Conservation (phyloP, 225 moss, liverwort and hornwort genomes). For the Polytrichum commune region DNA sequence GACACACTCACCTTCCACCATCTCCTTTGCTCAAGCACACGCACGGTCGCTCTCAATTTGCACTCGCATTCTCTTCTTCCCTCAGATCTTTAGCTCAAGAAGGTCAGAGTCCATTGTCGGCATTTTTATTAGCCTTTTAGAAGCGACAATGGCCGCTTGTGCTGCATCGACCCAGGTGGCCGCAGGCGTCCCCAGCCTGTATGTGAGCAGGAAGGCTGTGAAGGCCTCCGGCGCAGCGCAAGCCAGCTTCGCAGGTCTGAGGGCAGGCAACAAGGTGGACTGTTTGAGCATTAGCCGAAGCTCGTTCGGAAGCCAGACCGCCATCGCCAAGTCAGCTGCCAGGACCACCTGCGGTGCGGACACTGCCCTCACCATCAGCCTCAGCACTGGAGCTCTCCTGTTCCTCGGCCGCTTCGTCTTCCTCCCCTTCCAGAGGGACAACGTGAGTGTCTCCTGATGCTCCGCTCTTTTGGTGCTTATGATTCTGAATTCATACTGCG, state of each 20-base stretch:
- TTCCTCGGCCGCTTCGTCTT: conserved; percentile 84
- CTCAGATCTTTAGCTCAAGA: too few relatives aligned
- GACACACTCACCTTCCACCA: too few relatives aligned
- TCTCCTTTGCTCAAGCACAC: too few relatives aligned
- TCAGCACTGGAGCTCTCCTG: conserved; percentile 70
- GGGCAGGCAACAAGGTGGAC: conserved; percentile 50
- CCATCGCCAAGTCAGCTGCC: conserved; percentile 27
- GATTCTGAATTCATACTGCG: too few relatives aligned
- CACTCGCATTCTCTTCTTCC: too few relatives aligned
- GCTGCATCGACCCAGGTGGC: conserved; percentile 37
- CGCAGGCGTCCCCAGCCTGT: conserved; percentile 54
- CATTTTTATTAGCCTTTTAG: too few relatives aligned
- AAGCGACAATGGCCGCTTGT: conserved; percentile 36
- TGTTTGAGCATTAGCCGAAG: conserved; percentile 30
- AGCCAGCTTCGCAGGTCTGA: conserved; percentile 54
- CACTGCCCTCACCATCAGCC: conserved; percentile 45
- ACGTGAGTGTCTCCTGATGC: conserved; percentile 18
- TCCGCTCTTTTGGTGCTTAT: too few relatives aligned
- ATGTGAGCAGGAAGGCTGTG: conserved; percentile 30
- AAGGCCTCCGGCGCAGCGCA: conserved; percentile 28
- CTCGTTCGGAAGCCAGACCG: conserved; percentile 47
- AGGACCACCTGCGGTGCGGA: conserved; percentile 52
- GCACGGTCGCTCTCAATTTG: too few relatives aligned
- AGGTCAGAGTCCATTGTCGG: too few relatives aligned
- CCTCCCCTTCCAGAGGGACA: conserved; percentile 73